Evolutionary conservation across 1,284 basidiomycete genomes (phyloP).

Genomic region (Irpex lacteus): DNA sequence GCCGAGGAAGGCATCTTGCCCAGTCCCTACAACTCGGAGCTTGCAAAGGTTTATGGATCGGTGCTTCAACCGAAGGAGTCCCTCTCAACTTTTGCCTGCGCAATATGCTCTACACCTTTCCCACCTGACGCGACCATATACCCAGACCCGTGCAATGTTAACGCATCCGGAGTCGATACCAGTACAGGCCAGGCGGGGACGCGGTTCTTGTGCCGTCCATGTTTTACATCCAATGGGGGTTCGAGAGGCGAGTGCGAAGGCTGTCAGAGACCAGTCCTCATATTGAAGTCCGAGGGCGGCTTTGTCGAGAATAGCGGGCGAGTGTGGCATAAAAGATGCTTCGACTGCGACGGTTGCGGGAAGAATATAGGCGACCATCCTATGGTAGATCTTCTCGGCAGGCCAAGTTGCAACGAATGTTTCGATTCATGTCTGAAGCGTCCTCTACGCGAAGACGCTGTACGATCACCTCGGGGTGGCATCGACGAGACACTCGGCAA

Average conservation of each 20-base stretch:
- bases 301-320: constrained; percentile 67
- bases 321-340: constrained; percentile 79
- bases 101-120: constrained; percentile 61
- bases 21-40: constrained; percentile 51
- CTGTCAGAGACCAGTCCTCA: constrained; percentile 67
- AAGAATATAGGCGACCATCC: constrained; percentile 70
- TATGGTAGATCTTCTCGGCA: constrained; percentile 77
- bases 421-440: constrained; percentile 70
- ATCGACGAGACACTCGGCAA: neutral
- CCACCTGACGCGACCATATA: constrained; percentile 81
- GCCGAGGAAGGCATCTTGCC: constrained; percentile 56
- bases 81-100: constrained; percentile 62
- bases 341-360: constrained; percentile 67
- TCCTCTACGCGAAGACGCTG: constrained; percentile 11
- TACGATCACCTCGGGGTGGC: neutral
- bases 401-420: constrained; percentile 72
- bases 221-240: constrained; percentile 68
- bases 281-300: constrained; percentile 70
- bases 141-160: constrained; percentile 56
- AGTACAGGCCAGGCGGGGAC: constrained; percentile 33
- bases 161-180: constrained; percentile 11
- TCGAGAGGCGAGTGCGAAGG: constrained; percentile 68
- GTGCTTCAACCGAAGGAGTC: constrained; percentile 76
- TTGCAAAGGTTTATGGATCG: constrained; percentile 81
- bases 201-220: constrained; percentile 68